Evolutionary conservation across 148 eudicot genomes (phyloP).

Genomic region (Mesembryanthemum crystallinum): DNA sequence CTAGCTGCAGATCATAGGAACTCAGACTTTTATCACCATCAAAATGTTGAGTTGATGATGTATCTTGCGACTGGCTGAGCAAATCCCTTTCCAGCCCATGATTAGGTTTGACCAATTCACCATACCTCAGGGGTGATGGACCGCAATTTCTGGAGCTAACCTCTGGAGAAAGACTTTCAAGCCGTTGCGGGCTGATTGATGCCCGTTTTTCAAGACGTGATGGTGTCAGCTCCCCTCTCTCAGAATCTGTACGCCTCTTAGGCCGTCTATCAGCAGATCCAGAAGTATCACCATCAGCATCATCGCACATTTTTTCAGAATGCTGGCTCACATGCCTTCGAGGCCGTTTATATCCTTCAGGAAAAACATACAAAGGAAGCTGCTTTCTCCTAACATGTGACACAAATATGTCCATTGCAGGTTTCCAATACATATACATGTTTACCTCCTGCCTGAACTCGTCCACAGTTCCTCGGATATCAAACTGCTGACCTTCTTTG

Average conservation of each 20-base stretch:
- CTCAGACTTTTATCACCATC: constrained; percentile 21
- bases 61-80: constrained; percentile 32
- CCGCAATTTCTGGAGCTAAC: constrained; percentile 36
- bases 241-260: constrained; percentile 50
- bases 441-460: constrained; percentile 65
- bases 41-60: constrained; percentile 16
- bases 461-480: constrained; percentile 77
- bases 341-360: constrained; percentile 60
- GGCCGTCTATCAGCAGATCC: constrained; percentile 41
- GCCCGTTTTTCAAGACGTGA: constrained; percentile 44
- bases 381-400: constrained; percentile 77
- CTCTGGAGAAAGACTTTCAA: constrained; percentile 47
- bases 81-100: constrained; percentile 15
- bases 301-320: constrained; percentile 36
- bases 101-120: constrained; percentile 30
- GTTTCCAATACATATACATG: constrained; percentile 70
- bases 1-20: constrained; percentile 10
- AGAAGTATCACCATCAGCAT: constrained; percentile 37
- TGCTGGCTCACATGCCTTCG: constrained; percentile 44
- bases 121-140: constrained; percentile 33
- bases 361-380: constrained; percentile 66
- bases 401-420: constrained; percentile 74
- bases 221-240: constrained; percentile 31
- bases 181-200: constrained; percentile 52
- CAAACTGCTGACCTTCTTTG: constrained; percentile 83